Conservation (phyloP, 2,329 filamentous ascomycete species). For the Pseudocercospora macadamiae region DNA sequence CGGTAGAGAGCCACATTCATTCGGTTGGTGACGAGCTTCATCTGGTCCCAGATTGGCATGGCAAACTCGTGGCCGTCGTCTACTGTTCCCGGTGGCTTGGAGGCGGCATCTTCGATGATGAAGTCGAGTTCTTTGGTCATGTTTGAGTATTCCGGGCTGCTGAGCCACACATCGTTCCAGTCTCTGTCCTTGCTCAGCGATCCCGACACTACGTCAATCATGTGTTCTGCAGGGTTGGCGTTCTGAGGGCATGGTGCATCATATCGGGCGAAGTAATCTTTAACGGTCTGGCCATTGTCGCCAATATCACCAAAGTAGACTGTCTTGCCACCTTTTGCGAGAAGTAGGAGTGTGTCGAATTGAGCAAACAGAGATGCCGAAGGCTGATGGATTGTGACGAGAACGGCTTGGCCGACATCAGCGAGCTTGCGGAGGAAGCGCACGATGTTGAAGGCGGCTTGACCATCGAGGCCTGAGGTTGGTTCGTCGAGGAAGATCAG, state of each 20-base stretch:
- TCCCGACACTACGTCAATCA: constrained; percentile 53
- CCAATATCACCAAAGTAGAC: constrained; percentile 67
- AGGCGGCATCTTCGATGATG: constrained; percentile 43
- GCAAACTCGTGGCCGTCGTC: constrained; percentile 51
- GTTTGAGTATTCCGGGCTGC: constrained; percentile 42
- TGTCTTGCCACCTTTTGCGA: constrained; percentile 67
- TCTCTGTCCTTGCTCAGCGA: constrained; percentile 46
- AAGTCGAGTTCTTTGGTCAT: constrained; percentile 46
- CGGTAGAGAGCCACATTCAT: constrained; percentile 65
- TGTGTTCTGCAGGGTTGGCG: constrained; percentile 59
- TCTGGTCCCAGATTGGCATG: constrained; percentile 47
- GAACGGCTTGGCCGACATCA: constrained; percentile 66
- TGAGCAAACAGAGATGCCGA: constrained; percentile 67
- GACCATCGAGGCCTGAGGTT: constrained; percentile 61
- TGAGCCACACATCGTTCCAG: constrained; percentile 51
- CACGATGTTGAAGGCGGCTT: constrained; percentile 67
- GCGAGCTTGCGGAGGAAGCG: constrained; percentile 69
- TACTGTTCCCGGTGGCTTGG: constrained; percentile 39
- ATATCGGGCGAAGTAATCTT: constrained; percentile 57
- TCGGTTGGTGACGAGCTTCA: constrained; percentile 45
- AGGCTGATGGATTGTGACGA: constrained; percentile 71
- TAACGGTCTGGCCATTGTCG: constrained; percentile 44
- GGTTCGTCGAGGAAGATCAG: constrained; percentile 68
- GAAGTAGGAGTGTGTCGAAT: constrained; percentile 67
- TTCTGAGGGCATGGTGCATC: constrained; percentile 56